Conservation (phyloP, 2,329 filamentous ascomycete genomes). For the Pestalotiopsis sp. region DNA sequence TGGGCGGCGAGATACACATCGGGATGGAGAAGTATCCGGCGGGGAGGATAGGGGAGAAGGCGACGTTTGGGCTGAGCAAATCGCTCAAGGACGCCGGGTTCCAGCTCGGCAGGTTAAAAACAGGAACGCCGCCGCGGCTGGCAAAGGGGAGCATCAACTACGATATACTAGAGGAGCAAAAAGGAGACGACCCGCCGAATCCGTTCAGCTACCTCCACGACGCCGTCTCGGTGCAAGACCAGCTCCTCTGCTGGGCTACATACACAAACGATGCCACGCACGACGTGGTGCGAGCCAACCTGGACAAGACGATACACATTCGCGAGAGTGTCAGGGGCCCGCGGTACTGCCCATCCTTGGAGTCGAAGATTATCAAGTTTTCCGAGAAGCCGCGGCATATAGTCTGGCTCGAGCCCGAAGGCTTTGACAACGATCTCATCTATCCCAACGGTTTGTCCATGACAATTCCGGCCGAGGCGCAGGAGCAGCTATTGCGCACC, state of each 20-base stretch:
- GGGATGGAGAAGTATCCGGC: constrained; percentile 83
- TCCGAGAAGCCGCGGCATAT: constrained; percentile 79
- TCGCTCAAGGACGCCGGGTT: constrained; percentile 89
- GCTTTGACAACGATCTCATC: constrained; percentile 84
- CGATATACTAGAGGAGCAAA: constrained; percentile 68
- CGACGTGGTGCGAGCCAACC: constrained; percentile 80
- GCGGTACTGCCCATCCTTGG: constrained; percentile 91
- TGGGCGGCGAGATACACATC: constrained; percentile 96
- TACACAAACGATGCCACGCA: constrained; percentile 85
- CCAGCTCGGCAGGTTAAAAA: constrained; percentile 87
- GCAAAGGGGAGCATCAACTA: constrained; percentile 84
- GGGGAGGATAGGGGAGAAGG: constrained; percentile 90
- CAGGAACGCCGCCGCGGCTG: constrained; percentile 88
- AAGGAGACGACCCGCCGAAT: constrained; percentile 80
- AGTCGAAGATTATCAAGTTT: constrained; percentile 92
- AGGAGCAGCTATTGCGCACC: constrained; percentile 82
- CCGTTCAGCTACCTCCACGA: constrained; percentile 93
- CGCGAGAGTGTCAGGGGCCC: constrained; percentile 93
- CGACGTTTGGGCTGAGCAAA: constrained; percentile 89
- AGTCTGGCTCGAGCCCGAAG: constrained; percentile 96
- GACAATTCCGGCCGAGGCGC: constrained; percentile 88
- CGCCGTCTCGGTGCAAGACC: constrained; percentile 74
- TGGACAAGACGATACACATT: constrained; percentile 97
- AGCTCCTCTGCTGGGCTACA: constrained; percentile 85
- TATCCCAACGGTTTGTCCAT: constrained; percentile 98